Conservation (phyloP, 2,329 filamentous ascomycete species). For the Talaromyces marneffei region DNA sequence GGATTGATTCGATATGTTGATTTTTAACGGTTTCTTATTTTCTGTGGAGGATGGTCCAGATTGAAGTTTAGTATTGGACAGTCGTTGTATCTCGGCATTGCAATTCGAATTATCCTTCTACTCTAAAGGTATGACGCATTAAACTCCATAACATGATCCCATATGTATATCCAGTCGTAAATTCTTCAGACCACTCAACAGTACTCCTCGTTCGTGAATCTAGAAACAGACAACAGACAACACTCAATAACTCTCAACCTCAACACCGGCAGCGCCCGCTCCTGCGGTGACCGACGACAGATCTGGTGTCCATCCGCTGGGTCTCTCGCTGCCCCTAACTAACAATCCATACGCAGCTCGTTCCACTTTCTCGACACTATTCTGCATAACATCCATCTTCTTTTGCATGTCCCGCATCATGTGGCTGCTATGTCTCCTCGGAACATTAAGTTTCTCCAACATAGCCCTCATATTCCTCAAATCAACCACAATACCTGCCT, state of each 20-base stretch:
- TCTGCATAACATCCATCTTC: conserved; percentile 81
- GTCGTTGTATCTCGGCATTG: background rate
- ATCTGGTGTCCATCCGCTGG: conserved; percentile 88
- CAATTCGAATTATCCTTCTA: background rate
- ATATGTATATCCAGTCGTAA: background rate
- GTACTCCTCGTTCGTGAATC: background rate
- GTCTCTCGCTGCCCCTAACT: conserved; percentile 80
- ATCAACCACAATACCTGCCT: conserved; percentile 70
- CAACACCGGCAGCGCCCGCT: conserved; percentile 17
- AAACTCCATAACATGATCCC: background rate
- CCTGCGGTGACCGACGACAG: conserved; percentile 38
- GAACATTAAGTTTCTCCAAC: conserved; percentile 66
- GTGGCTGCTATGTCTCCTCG: conserved; percentile 39
- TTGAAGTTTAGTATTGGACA: background rate
- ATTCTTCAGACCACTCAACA: background rate
- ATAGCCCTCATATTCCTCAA: conserved; percentile 69
- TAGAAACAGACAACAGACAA: background rate
- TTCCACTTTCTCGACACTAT: conserved; percentile 92
- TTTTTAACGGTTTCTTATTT: background rate
- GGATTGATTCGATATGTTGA: background rate
- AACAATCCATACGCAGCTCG: conserved; percentile 79
- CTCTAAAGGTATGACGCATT: background rate
- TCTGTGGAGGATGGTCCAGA: background rate
- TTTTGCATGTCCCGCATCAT: conserved; percentile 61
- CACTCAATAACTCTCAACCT: conserved; percentile 35